Evolutionary conservation across 208 protist genomes (phyloP).

Genomic region (Trypanosoma cruzi): DNA sequence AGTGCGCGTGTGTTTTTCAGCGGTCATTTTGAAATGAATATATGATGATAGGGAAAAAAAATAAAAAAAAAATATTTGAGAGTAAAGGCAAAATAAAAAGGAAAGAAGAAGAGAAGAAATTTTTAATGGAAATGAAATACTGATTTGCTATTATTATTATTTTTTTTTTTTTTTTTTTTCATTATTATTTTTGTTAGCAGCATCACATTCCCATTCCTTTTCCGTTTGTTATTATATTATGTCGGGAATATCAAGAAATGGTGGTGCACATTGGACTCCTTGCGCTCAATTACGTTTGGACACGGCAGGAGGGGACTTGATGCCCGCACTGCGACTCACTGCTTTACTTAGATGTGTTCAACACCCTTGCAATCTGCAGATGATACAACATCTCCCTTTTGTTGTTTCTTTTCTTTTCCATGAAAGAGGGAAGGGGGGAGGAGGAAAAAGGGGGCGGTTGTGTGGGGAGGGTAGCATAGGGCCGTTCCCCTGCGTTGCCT

Average conservation of each 20-base stretch:
- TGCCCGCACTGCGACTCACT: not conserved
- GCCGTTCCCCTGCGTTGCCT: not conserved
- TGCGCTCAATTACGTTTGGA: not conserved
- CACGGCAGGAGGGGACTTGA: not conserved
- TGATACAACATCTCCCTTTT: not conserved
- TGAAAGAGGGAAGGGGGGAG: not conserved
- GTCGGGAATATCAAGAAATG: not conserved
- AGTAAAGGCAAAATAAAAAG: not conserved
- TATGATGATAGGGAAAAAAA: conserved; percentile 5
- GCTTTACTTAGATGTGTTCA: not conserved
- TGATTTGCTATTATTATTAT: not conserved
- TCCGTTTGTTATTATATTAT: not conserved
- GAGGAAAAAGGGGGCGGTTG: not conserved
- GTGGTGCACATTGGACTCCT: not conserved
- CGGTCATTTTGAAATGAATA: not conserved
- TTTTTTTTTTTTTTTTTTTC: not conserved
- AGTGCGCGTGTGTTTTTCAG: not conserved
- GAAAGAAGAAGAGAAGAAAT: not conserved
- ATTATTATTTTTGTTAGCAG: not conserved
- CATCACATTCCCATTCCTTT: not conserved
- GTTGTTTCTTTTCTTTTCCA: conserved; percentile 5
- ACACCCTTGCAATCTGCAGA: not conserved
- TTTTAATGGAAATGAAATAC: not conserved
- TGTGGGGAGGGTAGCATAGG: not conserved
- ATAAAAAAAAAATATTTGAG: conserved; percentile 13